These are phyloP conservation scores for Saccharomycopsis babjevae DNA, from an alignment of 805 yeast genomes.

Conservation along the genomic window DNA sequence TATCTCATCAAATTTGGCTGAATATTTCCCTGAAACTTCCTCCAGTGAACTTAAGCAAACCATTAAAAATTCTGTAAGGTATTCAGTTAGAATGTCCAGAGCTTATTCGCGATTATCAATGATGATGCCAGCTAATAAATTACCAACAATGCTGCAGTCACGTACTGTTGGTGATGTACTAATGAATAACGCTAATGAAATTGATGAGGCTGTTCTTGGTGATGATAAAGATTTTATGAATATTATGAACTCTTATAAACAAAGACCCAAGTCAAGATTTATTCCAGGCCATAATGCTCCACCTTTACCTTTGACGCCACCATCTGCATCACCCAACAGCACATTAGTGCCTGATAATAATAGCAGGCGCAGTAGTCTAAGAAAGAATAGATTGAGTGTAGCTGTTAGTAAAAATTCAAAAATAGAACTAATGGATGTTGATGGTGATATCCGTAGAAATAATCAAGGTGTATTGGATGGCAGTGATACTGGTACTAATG, in stretches of 20 bases:
- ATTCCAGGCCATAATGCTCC: constrained; percentile 15
- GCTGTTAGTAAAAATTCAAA: constrained; percentile 15
- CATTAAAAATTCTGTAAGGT: constrained; percentile 71
- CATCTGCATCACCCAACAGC: neutral
- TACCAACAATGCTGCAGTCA: constrained; percentile 1
- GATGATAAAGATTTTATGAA: constrained; percentile 18
- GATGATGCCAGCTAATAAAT: constrained; percentile 5
- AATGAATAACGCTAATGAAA: constrained; percentile 32
- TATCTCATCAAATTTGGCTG: constrained; percentile 79
- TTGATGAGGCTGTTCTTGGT: constrained; percentile 30
- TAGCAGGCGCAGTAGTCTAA: neutral
- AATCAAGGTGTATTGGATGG: constrained; percentile 3
- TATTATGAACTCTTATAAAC: constrained; percentile 13
- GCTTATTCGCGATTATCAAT: constrained; percentile 17
- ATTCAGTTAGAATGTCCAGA: constrained; percentile 53
- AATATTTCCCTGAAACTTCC: constrained; percentile 82
- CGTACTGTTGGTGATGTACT: constrained; percentile 40
- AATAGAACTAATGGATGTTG: constrained; percentile 16
- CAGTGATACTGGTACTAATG: neutral
- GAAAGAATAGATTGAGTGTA: constrained; percentile 13
- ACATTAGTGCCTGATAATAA: neutral
- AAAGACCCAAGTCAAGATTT: constrained; percentile 14
- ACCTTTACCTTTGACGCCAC: constrained; percentile 12
- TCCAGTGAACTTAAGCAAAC: constrained; percentile 66
- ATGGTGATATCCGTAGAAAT: neutral